Percentiles rank a stretch among this genome's conserved stretches.
Conservation (phyloP, 2,329 filamentous ascomycete species). For the Botryosphaeria dothidea region DNA sequence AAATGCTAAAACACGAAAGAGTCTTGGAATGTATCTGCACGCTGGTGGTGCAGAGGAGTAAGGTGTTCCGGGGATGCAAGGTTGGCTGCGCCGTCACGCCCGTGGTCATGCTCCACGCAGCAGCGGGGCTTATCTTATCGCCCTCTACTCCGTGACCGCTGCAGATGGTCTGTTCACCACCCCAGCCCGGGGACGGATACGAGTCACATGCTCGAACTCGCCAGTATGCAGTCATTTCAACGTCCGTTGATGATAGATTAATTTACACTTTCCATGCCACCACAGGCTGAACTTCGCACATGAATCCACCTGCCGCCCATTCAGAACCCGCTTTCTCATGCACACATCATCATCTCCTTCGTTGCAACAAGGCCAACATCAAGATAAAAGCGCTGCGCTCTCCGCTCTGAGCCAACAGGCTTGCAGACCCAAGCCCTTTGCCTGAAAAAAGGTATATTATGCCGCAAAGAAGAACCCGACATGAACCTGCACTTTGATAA, state of each 20-base stretch:
- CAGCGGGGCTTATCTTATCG: constrained; percentile 17
- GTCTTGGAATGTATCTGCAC: background rate
- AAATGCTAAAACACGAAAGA: background rate
- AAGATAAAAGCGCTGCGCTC: constrained; percentile 14
- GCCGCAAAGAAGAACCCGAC: constrained; percentile 18
- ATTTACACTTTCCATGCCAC: constrained; percentile 19
- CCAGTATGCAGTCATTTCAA: background rate
- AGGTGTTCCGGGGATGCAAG: constrained; percentile 18
- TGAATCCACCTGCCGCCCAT: constrained; percentile 4
- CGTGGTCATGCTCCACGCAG: constrained; percentile 19
- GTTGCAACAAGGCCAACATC: constrained; percentile 4
- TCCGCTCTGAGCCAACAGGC: constrained; percentile 15
- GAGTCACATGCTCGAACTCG: constrained; percentile 2
- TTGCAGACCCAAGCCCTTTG: constrained; percentile 12
- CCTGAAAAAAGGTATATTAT: constrained; percentile 20
- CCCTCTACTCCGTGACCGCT: background rate
- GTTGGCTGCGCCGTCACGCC: constrained; percentile 8
- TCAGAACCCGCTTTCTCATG: constrained; percentile 5
- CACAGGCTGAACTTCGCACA: constrained; percentile 4
- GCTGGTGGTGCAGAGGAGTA: background rate
- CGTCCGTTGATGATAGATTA: constrained; percentile 16
- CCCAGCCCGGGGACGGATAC: background rate
- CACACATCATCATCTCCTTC: background rate
- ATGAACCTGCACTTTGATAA: constrained; percentile 19
- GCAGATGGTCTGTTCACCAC: background rate